A percentile compares a stretch with the other conserved stretches of the same genome.
Evolutionary conservation across 495 filamentous ascomycete species (phyloP).

Genomic region (Hypoxylon intermedium): DNA sequence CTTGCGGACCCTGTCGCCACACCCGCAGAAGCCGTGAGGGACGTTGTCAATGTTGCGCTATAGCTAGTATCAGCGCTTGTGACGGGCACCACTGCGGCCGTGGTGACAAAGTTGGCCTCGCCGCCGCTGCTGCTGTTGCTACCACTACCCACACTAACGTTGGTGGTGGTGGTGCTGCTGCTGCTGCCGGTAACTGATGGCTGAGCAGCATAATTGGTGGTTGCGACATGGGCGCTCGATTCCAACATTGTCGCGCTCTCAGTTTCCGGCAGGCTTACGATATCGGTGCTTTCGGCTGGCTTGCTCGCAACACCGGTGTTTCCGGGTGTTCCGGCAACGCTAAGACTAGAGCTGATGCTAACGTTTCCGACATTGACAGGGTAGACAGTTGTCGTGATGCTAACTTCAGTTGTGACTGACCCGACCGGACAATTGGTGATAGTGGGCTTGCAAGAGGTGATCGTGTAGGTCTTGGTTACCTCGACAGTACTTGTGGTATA

Average conservation of each 20-base stretch:
- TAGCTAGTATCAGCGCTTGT: constrained; percentile 21
- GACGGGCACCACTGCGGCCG: constrained; percentile 29
- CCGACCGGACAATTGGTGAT: constrained; percentile 63
- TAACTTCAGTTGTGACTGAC: constrained; percentile 37
- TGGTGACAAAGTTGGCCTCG: constrained; percentile 24
- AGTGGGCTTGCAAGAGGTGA: constrained; percentile 65
- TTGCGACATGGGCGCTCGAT: neutral
- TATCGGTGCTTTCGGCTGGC: neutral
- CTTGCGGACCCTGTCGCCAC: neutral
- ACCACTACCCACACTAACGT: too few relatives aligned
- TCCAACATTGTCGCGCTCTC: constrained; percentile 19
- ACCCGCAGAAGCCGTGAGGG: neutral
- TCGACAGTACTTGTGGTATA: constrained; percentile 28
- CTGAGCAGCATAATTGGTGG: neutral
- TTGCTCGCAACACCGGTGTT: neutral
- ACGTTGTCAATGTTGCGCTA: constrained; percentile 31
- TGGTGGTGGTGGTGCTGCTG: constrained; percentile 7
- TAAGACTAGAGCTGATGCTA: constrained; percentile 3
- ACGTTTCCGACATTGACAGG: constrained; percentile 36
- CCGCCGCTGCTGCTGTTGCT: constrained; percentile 14
- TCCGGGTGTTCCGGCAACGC: neutral
- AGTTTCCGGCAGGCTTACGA: neutral
- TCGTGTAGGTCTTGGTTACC: constrained; percentile 52
- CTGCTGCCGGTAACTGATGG: constrained; percentile 9
- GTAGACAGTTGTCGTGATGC: constrained; percentile 44